Conservation (phyloP, 169 alveolate genomes). For the Plasmodium gonderi region DNA sequence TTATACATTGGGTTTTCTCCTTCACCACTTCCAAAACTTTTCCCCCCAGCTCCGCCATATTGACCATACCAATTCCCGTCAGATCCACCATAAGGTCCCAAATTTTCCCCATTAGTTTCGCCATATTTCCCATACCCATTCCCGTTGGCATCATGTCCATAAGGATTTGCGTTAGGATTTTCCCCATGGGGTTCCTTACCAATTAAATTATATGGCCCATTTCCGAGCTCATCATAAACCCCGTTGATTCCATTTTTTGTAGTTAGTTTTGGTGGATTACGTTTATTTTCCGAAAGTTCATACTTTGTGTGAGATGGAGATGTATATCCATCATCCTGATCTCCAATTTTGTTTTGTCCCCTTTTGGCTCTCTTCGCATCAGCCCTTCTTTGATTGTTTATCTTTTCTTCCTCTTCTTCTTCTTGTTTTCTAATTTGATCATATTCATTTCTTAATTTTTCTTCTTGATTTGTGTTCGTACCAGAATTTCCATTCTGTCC, state of each 20-base stretch:
- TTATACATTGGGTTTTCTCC: background rate
- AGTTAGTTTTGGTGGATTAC: background rate
- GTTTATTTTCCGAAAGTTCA: background rate
- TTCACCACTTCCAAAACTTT: background rate
- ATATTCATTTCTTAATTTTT: conserved; percentile 30
- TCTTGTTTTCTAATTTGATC: conserved; percentile 44
- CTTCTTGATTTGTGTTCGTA: conserved; percentile 24
- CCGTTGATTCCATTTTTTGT: conserved; percentile 9
- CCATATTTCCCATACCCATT: background rate
- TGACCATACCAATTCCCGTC: background rate
- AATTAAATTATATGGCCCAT: conserved; percentile 39
- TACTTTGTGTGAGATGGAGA: background rate
- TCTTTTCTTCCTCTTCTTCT: conserved; percentile 41
- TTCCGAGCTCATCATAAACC: conserved; percentile 21
- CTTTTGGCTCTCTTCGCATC: conserved; percentile 16
- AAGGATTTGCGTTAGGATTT: background rate
- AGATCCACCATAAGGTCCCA: background rate
- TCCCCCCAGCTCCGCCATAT: background rate
- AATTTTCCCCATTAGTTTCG: background rate
- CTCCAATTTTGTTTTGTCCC: background rate
- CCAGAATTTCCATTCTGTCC: background rate
- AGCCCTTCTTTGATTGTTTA: conserved; percentile 38
- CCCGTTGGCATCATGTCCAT: background rate
- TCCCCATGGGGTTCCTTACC: background rate
- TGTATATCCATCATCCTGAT: background rate